phyloP scores from a whole-genome alignment of 2,329 filamentous ascomycete species.

The Colletotrichum sublineola region DNA sequence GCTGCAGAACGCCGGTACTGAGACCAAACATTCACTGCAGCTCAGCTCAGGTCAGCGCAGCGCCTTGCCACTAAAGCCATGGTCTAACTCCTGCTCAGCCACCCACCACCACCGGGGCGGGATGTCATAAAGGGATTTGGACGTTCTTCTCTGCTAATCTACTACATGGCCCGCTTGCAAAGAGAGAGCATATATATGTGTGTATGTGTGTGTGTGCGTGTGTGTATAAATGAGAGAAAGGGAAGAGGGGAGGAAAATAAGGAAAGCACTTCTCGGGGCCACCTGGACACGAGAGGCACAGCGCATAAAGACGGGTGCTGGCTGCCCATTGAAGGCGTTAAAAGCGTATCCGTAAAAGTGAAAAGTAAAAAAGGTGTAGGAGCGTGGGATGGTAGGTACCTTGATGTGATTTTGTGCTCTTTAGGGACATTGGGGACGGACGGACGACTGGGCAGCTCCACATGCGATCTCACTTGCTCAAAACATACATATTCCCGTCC shows the following conservation, averaged over 20 bases:
- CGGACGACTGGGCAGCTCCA: slow-evolving; percentile 18
- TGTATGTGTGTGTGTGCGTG: neutral
- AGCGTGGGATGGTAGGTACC: neutral
- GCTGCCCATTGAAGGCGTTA: neutral
- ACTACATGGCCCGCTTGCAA: slow-evolving; percentile 1
- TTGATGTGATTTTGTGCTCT: too few species aligned
- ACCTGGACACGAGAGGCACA: neutral
- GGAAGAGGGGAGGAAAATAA: neutral
- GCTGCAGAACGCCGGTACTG: neutral
- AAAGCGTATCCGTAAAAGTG: neutral
- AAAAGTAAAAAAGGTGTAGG: neutral
- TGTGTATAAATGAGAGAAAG: neutral
- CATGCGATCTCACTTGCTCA: slow-evolving; percentile 34
- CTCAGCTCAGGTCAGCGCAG: slow-evolving; percentile 1
- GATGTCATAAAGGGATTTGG: neutral
- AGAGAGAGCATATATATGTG: neutral
- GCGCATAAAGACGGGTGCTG: neutral
- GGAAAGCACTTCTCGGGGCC: neutral
- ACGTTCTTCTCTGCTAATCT: neutral
- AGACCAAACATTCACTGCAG: neutral
- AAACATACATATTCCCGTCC: slow-evolving; percentile 42
- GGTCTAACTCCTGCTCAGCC: neutral
- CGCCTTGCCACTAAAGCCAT: slow-evolving; percentile 1
- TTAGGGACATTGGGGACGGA: neutral
- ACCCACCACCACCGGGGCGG: neutral